Percentiles rank a stretch among this genome's conserved stretches.
These are phyloP conservation scores for Trichosporon sp. DNA, from an alignment of 1,284 basidiomycete genomes.

Conservation along the genomic window DNA sequence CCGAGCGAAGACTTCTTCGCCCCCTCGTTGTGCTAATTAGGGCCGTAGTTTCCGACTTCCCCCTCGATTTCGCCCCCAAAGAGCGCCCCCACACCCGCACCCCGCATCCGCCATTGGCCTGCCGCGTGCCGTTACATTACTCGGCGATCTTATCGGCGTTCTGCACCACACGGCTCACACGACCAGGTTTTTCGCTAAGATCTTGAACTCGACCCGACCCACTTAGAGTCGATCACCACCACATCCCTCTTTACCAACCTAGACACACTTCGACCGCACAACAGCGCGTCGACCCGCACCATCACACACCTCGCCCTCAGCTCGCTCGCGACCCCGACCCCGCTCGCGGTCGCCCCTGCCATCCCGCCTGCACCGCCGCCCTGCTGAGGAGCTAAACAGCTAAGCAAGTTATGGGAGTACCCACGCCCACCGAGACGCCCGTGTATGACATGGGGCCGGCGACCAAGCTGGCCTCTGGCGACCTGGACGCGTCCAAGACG, in stretches of 20 bases:
- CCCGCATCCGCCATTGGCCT: not conserved
- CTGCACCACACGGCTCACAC: conserved; percentile 1
- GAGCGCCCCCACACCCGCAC: not conserved
- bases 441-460: conserved; percentile 1
- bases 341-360: conserved; percentile 13
- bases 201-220: not conserved
- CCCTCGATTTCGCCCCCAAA: not conserved
- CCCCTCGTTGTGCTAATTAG: not conserved
- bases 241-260: not conserved
- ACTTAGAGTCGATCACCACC: not conserved
- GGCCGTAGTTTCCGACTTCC: not conserved
- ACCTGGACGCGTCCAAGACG: not conserved
- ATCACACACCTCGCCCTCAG: conserved; percentile 1
- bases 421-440: not conserved
- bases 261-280: conserved; percentile 2
- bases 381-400: not conserved
- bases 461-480: not conserved
- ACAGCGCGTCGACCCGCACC: conserved; percentile 16
- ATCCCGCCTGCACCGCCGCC: not conserved
- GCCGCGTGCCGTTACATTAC: not conserved
- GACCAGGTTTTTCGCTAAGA: not conserved
- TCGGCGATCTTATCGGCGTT: conserved; percentile 13
- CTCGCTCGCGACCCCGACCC: conserved; percentile 8
- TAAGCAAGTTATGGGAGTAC: not conserved
- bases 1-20: not conserved